A percentile compares a stretch with the other conserved stretches of the same genome.
phyloP scores from a whole-genome alignment of 2,329 filamentous ascomycete species.

The Hymenoscyphus infarciens region DNA sequence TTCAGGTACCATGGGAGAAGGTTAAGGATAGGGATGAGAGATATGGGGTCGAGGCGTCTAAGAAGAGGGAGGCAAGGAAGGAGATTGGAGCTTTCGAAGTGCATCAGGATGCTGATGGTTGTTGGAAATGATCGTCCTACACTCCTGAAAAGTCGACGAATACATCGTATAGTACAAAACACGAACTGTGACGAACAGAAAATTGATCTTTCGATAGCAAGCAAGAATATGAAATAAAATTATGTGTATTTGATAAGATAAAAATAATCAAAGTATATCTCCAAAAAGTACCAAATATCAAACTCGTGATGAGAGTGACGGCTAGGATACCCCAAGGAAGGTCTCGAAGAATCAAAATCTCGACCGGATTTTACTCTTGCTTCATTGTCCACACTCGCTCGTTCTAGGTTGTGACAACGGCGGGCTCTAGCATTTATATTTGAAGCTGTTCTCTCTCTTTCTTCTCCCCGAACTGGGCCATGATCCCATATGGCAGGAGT shows the following conservation, averaged over 20 bases:
- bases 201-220: background rate
- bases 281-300: constrained; percentile 37
- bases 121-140: constrained; percentile 38
- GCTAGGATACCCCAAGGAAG: constrained; percentile 31
- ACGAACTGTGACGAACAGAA: background rate
- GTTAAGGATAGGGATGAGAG: constrained; percentile 50
- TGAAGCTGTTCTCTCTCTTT: constrained; percentile 29
- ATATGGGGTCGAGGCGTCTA: constrained; percentile 48
- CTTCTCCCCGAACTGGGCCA: background rate
- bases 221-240: background rate
- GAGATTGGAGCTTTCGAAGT: constrained; percentile 47
- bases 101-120: constrained; percentile 44
- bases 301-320: constrained; percentile 31
- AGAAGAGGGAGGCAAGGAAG: constrained; percentile 51
- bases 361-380: constrained; percentile 45
- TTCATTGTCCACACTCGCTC: constrained; percentile 56
- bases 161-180: background rate
- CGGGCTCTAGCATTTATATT: constrained; percentile 52
- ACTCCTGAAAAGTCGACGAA: background rate
- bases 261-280: constrained; percentile 36
- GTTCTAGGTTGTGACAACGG: constrained; percentile 47
- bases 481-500: background rate
- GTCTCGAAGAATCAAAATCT: constrained; percentile 38
- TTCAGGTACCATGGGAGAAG: constrained; percentile 32
- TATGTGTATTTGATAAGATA: background rate